A percentile compares a stretch with the other conserved stretches of the same genome.
Evolutionary conservation across 768 basidiomycete genomes (phyloP).

Genomic region (Rhizopogon vesiculosus): DNA sequence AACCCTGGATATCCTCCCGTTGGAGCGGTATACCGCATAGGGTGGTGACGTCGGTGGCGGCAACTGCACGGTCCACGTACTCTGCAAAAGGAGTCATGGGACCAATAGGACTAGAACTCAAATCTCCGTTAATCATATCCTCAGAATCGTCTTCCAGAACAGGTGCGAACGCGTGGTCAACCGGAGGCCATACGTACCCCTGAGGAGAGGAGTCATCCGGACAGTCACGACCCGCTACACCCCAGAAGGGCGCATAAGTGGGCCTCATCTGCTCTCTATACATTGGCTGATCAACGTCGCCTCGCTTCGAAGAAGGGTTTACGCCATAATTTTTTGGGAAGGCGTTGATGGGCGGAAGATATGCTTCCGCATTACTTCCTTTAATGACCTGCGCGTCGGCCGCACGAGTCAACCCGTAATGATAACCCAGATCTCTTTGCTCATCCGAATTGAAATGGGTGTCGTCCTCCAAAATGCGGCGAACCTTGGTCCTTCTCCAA

Average conservation of each 20-base stretch:
- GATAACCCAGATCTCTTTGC: constrained; percentile 53
- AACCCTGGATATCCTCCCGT: constrained; percentile 13
- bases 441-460: constrained; percentile 9
- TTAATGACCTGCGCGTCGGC: constrained; percentile 79
- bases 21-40: constrained; percentile 17
- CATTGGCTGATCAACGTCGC: constrained; percentile 27
- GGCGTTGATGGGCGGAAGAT: constrained; percentile 66
- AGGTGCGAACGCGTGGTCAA: constrained; percentile 50
- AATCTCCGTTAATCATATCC: constrained; percentile 45
- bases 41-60: constrained; percentile 30
- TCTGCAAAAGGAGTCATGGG: constrained; percentile 76
- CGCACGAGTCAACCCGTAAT: constrained; percentile 70
- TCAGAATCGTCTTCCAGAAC: constrained; percentile 65
- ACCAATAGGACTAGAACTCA: constrained; percentile 63
- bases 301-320: neutral
- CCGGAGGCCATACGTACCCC: constrained; percentile 13
- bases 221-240: too few relatives aligned
- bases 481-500: constrained; percentile 66
- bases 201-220: neutral
- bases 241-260: neutral
- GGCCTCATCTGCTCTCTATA: neutral
- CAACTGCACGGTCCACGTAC: constrained; percentile 69
- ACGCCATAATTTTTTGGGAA: constrained; percentile 9
- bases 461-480: constrained; percentile 62
- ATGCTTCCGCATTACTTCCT: constrained; percentile 81